Percentiles rank a stretch among this genome's conserved stretches.
These are phyloP conservation scores for Takashimella tepidaria DNA, from an alignment of 1,284 basidiomycete species.

Conservation along the genomic window DNA sequence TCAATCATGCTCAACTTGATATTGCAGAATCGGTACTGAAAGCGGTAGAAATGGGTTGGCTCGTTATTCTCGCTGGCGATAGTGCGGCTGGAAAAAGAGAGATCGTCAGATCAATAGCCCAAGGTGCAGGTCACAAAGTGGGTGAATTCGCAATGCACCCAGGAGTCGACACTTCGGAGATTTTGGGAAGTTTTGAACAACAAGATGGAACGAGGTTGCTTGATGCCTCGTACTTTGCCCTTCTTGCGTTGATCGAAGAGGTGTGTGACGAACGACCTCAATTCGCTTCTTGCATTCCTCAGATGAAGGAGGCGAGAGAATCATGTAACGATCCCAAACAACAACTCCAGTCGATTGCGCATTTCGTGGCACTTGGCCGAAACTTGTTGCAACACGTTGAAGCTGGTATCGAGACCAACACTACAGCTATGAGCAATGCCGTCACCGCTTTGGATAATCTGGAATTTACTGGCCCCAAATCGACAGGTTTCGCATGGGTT, in stretches of 20 bases:
- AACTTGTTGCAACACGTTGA: slow-evolving; percentile 2
- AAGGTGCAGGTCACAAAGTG: slow-evolving; percentile 63
- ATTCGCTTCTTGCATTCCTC: slow-evolving; percentile 7
- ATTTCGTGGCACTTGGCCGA: slow-evolving; percentile 11
- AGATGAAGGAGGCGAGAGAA: slow-evolving; percentile 14
- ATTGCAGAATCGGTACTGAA: slow-evolving; percentile 71
- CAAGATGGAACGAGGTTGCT: slow-evolving; percentile 52
- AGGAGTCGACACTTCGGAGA: slow-evolving; percentile 88
- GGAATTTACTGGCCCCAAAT: slow-evolving; percentile 46
- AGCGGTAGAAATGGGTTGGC: slow-evolving; percentile 74
- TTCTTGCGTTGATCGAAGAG: slow-evolving; percentile 14
- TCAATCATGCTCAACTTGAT: slow-evolving; percentile 63
- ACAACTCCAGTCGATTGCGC: slow-evolving; percentile 8
- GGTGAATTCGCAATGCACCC: slow-evolving; percentile 76
- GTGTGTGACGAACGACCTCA: slow-evolving; percentile 20
- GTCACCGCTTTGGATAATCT: slow-evolving; percentile 9
- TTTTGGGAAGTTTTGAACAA: slow-evolving; percentile 95
- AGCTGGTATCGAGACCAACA: slow-evolving; percentile 6
- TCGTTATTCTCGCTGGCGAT: slow-evolving; percentile 78
- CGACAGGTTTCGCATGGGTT: slow-evolving; percentile 78
- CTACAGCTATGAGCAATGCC: slow-evolving; percentile 30
- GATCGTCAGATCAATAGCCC: slow-evolving; percentile 66
- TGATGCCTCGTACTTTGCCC: slow-evolving; percentile 11
- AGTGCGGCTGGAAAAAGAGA: slow-evolving; percentile 75
- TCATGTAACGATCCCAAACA: slow-evolving; percentile 17